phyloP scores from a whole-genome alignment of 768 basidiomycete genomes.

The Solioccasus polychromus region DNA sequence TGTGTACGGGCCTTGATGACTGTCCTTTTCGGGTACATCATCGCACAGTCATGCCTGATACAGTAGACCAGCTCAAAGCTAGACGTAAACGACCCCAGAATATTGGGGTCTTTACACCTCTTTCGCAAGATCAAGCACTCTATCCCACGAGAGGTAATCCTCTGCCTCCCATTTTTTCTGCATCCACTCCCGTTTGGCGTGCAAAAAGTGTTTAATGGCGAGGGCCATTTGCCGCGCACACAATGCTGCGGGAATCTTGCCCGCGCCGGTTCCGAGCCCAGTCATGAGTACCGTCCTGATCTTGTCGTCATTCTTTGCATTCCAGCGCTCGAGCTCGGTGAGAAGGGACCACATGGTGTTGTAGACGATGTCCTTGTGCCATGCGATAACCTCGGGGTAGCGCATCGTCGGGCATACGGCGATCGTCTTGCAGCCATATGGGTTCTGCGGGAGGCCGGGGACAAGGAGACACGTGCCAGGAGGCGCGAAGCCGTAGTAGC shows the following conservation, averaged over 20 bases:
- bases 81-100: too few species aligned
- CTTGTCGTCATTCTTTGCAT: slow-evolving; percentile 11
- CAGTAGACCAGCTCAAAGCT: too few species aligned
- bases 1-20: too few species aligned
- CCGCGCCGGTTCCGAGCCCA: slow-evolving; percentile 1
- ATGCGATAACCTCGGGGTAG: slow-evolving; percentile 22
- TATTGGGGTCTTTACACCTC: too few species aligned
- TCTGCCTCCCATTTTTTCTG: too few species aligned
- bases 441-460: slow-evolving; percentile 2
- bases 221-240: slow-evolving; percentile 7
- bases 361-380: slow-evolving; percentile 35
- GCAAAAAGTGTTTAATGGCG: slow-evolving; percentile 7
- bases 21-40: too few species aligned
- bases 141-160: not conserved
- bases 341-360: slow-evolving; percentile 33
- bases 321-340: slow-evolving; percentile 25
- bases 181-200: not conserved
- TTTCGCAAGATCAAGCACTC: not conserved
- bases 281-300: slow-evolving; percentile 6
- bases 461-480: slow-evolving; percentile 6
- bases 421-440: slow-evolving; percentile 12
- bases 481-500: slow-evolving; percentile 8
- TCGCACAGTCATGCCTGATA: too few species aligned
- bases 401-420: slow-evolving; percentile 36
- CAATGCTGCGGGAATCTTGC: not conserved